Conservation (phyloP, 257 asterid genomes). For the Pogostemon cablin region DNA sequence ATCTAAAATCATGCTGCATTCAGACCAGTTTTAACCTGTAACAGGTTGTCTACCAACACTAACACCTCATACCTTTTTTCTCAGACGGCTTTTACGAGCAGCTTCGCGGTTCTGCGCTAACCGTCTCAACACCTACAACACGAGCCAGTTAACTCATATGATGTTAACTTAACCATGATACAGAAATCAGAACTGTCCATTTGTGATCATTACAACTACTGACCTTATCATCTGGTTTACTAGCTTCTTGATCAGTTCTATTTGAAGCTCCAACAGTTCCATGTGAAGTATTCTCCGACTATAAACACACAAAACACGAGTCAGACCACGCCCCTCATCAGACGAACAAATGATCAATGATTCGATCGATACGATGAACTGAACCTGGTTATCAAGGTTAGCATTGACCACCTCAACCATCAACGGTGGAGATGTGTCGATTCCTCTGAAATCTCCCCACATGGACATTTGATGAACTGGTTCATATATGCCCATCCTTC, state of each 20-base stretch:
- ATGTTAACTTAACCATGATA: not conserved
- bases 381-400: conserved; percentile 66
- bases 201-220: not conserved
- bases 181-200: no score
- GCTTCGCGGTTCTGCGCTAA: conserved; percentile 89
- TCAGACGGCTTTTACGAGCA: conserved; percentile 77
- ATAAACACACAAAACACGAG: conserved; percentile 14
- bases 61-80: conserved; percentile 62
- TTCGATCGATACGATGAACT: not conserved
- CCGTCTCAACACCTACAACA: conserved; percentile 61
- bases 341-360: not conserved
- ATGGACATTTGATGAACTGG: conserved; percentile 64
- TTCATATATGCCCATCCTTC: conserved; percentile 81
- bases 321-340: not conserved
- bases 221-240: conserved; percentile 74
- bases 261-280: conserved; percentile 59
- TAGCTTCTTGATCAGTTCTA: conserved; percentile 68
- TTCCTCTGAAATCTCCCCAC: conserved; percentile 79
- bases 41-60: not conserved
- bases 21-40: not conserved
- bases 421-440: conserved; percentile 50
- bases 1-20: not conserved
- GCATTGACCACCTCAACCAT: conserved; percentile 55
- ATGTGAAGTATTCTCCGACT: conserved; percentile 80
- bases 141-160: conserved; percentile 9